A percentile compares a stretch with the other conserved stretches of the same genome.
Evolutionary conservation across 257 asterid species (phyloP).

Genomic region (Primulina tabacum): DNA sequence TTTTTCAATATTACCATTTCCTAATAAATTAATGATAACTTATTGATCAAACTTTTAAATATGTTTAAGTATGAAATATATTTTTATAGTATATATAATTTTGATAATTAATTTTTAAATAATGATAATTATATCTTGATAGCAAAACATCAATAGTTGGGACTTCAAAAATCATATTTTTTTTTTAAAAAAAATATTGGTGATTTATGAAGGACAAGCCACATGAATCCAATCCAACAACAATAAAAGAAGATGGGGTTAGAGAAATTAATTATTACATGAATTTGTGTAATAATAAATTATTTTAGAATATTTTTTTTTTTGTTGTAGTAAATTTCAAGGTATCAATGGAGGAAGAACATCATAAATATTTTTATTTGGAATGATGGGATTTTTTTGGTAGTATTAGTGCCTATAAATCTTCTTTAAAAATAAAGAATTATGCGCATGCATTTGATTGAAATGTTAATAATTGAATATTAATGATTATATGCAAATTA

Average conservation of each 20-base stretch:
- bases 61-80: too few relatives aligned
- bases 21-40: too few relatives aligned
- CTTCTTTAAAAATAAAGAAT: neutral
- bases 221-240: too few relatives aligned
- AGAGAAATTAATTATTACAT: constrained; percentile 24
- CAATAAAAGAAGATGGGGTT: neutral
- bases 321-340: constrained; percentile 24
- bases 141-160: too few relatives aligned
- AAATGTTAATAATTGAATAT: constrained; percentile 23
- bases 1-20: too few relatives aligned
- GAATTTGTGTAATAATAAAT: constrained; percentile 10
- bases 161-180: too few relatives aligned
- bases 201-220: too few relatives aligned
- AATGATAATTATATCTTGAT: too few relatives aligned
- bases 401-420: constrained; percentile 5
- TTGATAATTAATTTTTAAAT: too few relatives aligned
- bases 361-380: neutral
- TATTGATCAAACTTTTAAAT: too few relatives aligned
- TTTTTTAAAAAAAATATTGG: too few relatives aligned
- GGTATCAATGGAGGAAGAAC: neutral
- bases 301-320: neutral
- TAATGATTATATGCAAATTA: constrained; percentile 27
- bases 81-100: too few relatives aligned
- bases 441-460: constrained; percentile 17
- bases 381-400: neutral